Conservation (phyloP, 306 rosid genomes). For the Abrus precatorius region DNA sequence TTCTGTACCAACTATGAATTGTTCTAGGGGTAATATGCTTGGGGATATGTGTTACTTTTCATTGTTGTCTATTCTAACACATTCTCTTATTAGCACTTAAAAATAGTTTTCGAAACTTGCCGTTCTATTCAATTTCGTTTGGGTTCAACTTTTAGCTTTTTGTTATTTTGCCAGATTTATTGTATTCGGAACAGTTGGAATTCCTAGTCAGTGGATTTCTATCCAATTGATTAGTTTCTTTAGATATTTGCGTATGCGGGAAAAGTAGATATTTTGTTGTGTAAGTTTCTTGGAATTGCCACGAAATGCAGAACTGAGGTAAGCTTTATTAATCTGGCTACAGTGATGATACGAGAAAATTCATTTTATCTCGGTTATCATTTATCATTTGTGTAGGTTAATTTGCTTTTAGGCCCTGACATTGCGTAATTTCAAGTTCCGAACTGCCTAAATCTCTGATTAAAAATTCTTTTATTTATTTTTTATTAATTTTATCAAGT, state of each 20-base stretch:
- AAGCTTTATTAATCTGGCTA: not conserved
- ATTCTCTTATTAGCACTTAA: constrained; percentile 24
- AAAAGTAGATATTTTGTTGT: not conserved
- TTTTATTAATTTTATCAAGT: too few relatives aligned
- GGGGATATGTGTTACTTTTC: constrained; percentile 32
- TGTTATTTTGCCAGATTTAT: constrained; percentile 25
- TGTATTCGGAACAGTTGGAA: constrained; percentile 11
- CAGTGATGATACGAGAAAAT: not conserved
- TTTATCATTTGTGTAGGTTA: too few relatives aligned
- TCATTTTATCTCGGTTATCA: not conserved
- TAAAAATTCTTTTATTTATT: too few relatives aligned
- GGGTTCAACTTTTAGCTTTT: not conserved
- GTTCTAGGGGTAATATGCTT: constrained; percentile 38
- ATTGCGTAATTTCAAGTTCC: too few relatives aligned
- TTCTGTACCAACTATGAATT: constrained; percentile 30
- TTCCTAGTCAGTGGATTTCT: not conserved
- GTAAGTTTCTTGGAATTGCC: not conserved
- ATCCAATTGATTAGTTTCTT: not conserved
- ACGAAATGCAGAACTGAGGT: constrained; percentile 4
- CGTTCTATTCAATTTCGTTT: constrained; percentile 17
- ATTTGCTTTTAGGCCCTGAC: too few relatives aligned
- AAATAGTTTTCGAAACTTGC: constrained; percentile 23
- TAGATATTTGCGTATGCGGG: constrained; percentile 9
- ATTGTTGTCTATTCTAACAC: constrained; percentile 9
- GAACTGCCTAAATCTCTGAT: too few relatives aligned